Base-by-base conservation (phyloP, 2,329 filamentous ascomycete genomes). In the Cytospora chrysosperma region DNA sequence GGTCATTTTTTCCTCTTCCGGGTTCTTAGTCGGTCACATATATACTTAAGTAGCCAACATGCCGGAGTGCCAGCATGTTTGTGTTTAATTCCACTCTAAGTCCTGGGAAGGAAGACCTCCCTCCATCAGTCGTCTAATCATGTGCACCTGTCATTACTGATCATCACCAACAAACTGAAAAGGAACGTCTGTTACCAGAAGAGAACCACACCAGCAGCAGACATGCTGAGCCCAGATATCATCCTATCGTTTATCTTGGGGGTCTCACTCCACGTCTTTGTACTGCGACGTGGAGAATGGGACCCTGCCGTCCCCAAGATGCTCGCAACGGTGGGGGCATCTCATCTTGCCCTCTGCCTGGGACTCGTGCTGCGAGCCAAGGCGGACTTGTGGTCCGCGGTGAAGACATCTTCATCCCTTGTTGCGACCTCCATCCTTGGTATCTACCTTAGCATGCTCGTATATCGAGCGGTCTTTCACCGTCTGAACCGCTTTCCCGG, bases 381-480 rank as follows among this genome's bases (percentile, higher is more conserved):
- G 17, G 17, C 19, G 12, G 26, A 17, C 13, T 24, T 57, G 26
- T 64, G 52, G 26, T 51, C 52, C 15, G 30, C 52, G 8, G 26
- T 54, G 51, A 49, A 28, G 47, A 49, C 32, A 8, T 60, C 62
- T 13, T 40, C 28, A 9, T 53, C 24, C 19, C 40, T 64, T 17
- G 57, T 56, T 28, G 43, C n/a, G 2, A 49, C 19, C 43, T 47
- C 40, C 24, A 28, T 61, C 13, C 34, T 47, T 10, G 57, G 62
- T n/a, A 53, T 54, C 19, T 61, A 24, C 28, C 58, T 59, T 32
- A 65, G 63, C 43, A 65, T 65, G 37, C 21, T 52, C 19, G 30
- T 65, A 51, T 65, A 65, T n/a, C 54, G 63, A 12, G 34, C 49
- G 34, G 57, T 50, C n/a, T 60, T 65, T 17, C 63, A 65, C 27